Percentiles rank a stretch among this genome's conserved stretches.
These are phyloP conservation scores for Pythium diclinum DNA, from an alignment of 352 stramenopile genomes.

Conservation along the genomic window DNA sequence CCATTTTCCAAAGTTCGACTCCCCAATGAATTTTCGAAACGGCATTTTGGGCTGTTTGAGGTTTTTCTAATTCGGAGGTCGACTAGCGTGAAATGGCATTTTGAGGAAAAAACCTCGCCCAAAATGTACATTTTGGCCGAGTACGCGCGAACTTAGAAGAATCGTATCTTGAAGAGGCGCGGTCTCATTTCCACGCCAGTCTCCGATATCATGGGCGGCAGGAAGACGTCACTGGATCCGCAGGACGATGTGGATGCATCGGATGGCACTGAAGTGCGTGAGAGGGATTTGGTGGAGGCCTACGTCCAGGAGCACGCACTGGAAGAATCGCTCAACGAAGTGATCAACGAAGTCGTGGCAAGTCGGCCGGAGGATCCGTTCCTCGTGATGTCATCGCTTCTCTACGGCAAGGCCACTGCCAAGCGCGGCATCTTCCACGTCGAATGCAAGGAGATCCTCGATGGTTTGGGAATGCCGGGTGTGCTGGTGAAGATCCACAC, in stretches of 20 bases:
- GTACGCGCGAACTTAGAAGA: not conserved
- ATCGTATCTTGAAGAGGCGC: not conserved
- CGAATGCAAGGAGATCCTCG: constrained; percentile 53
- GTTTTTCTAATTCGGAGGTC: too few relatives aligned
- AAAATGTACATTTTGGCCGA: too few relatives aligned
- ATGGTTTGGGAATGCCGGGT: constrained; percentile 36
- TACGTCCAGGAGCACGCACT: constrained; percentile 72
- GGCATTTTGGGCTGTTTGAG: too few relatives aligned
- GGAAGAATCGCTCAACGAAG: constrained; percentile 61
- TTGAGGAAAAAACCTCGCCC: too few relatives aligned
- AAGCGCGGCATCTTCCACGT: constrained; percentile 68
- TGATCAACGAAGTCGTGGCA: constrained; percentile 71
- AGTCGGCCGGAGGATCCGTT: constrained; percentile 64
- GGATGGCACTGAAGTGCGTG: constrained; percentile 31
- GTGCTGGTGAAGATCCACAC: constrained; percentile 63
- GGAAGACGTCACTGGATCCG: not conserved
- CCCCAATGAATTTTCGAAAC: too few relatives aligned
- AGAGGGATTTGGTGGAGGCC: constrained; percentile 71
- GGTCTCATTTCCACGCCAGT: not conserved
- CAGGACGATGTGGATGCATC: constrained; percentile 1
- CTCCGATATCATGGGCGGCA: not conserved
- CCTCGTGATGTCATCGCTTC: constrained; percentile 58
- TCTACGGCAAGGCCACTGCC: constrained; percentile 56
- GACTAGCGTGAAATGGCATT: too few relatives aligned
- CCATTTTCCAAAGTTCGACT: too few relatives aligned